phyloP scores from a whole-genome alignment of 1,284 basidiomycete genomes.

The Papiliotrema laurentii region DNA sequence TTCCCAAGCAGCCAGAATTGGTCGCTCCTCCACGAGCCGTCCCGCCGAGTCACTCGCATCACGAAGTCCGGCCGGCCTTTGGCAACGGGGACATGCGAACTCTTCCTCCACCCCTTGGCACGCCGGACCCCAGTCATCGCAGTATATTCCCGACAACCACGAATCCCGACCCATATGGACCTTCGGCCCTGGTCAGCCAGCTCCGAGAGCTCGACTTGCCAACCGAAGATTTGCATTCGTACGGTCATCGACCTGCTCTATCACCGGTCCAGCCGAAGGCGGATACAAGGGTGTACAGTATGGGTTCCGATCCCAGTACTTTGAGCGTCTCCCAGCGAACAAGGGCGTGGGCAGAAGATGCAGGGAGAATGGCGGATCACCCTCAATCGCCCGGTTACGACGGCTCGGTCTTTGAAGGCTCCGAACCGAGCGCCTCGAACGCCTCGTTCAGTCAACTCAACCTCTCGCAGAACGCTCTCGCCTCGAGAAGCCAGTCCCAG shows the following conservation, averaged over 20 bases:
- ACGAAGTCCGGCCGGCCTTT: constrained; percentile 31
- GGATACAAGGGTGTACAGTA: neutral
- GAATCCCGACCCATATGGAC: constrained; percentile 14
- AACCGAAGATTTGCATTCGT: constrained; percentile 46
- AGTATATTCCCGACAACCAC: constrained; percentile 23
- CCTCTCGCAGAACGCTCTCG: constrained; percentile 6
- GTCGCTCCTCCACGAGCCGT: constrained; percentile 56
- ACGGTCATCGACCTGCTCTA: constrained; percentile 33
- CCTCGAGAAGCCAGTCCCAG: constrained; percentile 8
- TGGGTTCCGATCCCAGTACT: neutral
- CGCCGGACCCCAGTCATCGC: constrained; percentile 29
- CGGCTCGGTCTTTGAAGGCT: constrained; percentile 22
- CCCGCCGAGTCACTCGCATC: constrained; percentile 57
- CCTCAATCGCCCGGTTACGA: constrained; percentile 17
- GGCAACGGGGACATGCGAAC: constrained; percentile 42
- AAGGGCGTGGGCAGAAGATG: constrained; percentile 3
- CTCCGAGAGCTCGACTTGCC: constrained; percentile 48
- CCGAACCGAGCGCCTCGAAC: constrained; percentile 12
- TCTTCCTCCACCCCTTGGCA: constrained; percentile 44
- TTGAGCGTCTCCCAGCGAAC: neutral
- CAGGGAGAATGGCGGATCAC: neutral
- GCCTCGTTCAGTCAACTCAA: constrained; percentile 16
- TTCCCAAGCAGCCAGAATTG: constrained; percentile 34
- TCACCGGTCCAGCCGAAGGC: constrained; percentile 5
- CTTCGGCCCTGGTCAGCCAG: constrained; percentile 46